Evolutionary conservation across 2,329 filamentous ascomycete genomes (phyloP).

Genomic region (Rugonectria rugulosa): DNA sequence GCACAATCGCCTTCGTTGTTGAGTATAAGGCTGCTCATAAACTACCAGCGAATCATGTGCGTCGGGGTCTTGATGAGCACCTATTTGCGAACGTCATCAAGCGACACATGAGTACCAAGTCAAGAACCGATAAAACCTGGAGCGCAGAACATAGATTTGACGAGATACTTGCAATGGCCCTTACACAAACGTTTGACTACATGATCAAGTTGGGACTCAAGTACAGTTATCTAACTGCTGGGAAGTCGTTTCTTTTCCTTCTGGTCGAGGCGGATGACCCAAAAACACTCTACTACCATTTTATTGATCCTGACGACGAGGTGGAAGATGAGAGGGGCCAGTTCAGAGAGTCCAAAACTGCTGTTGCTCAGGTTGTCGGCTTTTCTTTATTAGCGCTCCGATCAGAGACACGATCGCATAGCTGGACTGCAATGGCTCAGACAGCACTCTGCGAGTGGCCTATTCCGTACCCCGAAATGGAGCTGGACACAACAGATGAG

Average conservation of each 20-base stretch:
- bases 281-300: conserved; percentile 29
- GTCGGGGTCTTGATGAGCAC: background rate
- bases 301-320: conserved; percentile 21
- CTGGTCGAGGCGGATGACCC: conserved; percentile 25
- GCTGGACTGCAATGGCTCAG: background rate
- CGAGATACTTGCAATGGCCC: conserved; percentile 26
- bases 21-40: conserved; percentile 10
- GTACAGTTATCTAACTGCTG: conserved; percentile 38
- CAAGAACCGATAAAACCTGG: background rate
- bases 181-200: conserved; percentile 32
- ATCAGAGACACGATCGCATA: background rate
- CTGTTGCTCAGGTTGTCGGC: background rate
- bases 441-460: background rate
- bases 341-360: background rate
- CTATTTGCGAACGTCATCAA: conserved; percentile 1
- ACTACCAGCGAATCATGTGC: no score
- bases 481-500: background rate
- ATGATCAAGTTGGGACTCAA: conserved; percentile 29
- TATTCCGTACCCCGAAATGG: background rate
- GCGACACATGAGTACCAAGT: background rate
- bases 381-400: background rate
- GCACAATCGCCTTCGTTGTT: conserved; percentile 5
- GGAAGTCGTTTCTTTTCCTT: conserved; percentile 38
- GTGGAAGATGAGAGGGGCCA: no score
- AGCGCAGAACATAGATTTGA: conserved; percentile 6